Evolutionary conservation across 805 yeast species (phyloP).

Genomic region (Cyberlindnera maritima): DNA sequence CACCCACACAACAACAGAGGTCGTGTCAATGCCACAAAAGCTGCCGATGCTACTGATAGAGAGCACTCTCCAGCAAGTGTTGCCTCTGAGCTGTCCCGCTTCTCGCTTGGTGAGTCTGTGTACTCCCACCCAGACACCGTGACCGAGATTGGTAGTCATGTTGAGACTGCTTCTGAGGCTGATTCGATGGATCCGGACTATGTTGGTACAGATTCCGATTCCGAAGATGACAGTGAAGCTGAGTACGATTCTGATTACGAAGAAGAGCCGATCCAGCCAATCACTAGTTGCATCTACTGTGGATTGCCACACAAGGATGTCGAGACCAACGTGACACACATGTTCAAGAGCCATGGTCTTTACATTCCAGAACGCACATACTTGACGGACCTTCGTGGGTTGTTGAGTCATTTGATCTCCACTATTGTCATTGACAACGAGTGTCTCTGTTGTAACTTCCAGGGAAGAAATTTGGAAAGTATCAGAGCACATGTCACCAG

Average conservation of each 20-base stretch:
- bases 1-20: conserved; percentile 25
- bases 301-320: conserved; percentile 49
- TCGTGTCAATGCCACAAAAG: conserved; percentile 18
- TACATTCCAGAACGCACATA: conserved; percentile 82
- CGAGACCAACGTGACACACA: conserved; percentile 66
- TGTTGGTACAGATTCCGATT: conserved; percentile 23
- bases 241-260: conserved; percentile 20
- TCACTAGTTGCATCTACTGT: conserved; percentile 55
- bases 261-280: conserved; percentile 36
- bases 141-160: conserved; percentile 33
- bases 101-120: conserved; percentile 50
- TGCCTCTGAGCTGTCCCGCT: conserved; percentile 50
- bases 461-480: conserved; percentile 82
- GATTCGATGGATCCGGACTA: conserved; percentile 38
- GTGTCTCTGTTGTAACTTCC: conserved; percentile 78
- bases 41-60: conserved; percentile 22
- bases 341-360: conserved; percentile 79
- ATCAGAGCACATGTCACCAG: conserved; percentile 84
- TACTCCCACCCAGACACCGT: conserved; percentile 33
- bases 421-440: conserved; percentile 79
- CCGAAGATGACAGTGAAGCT: conserved; percentile 24
- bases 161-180: conserved; percentile 50
- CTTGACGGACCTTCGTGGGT: conserved; percentile 65
- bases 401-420: conserved; percentile 73
- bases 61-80: conserved; percentile 51